Evolutionary conservation across 2,329 filamentous ascomycete species (phyloP).

Genomic region (Chaetomiaceae sp.): DNA sequence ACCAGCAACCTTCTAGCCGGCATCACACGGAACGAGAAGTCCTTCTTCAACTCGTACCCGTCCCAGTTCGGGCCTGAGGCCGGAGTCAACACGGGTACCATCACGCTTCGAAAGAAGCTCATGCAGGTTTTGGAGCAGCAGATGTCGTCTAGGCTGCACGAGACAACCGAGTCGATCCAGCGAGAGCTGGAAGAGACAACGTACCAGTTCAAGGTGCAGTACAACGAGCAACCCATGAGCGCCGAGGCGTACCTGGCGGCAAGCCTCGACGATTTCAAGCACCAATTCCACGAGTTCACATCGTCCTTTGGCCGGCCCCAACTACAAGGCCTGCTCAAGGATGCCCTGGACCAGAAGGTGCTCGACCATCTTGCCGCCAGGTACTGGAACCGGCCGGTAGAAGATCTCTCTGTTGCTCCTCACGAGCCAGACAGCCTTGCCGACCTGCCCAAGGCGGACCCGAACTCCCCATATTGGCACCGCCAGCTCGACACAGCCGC

Average conservation of each 20-base stretch:
- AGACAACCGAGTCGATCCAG: slow-evolving; percentile 85
- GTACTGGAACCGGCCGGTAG: slow-evolving; percentile 95
- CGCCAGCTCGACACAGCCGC: slow-evolving; percentile 90
- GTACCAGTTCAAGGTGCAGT: slow-evolving; percentile 99
- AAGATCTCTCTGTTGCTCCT: slow-evolving; percentile 66
- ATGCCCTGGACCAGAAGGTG: slow-evolving; percentile 90
- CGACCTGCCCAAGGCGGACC: slow-evolving; percentile 78
- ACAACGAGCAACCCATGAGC: slow-evolving; percentile 91
- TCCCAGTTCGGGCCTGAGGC: slow-evolving; percentile 70
- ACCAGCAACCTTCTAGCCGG: slow-evolving; percentile 72
- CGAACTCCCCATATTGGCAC: slow-evolving; percentile 85
- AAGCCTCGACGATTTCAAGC: slow-evolving; percentile 93
- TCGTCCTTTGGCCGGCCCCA: slow-evolving; percentile 85
- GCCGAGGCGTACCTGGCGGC: slow-evolving; percentile 96
- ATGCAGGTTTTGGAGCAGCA: slow-evolving; percentile 97
- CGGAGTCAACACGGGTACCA: slow-evolving; percentile 74
- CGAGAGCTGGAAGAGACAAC: slow-evolving; percentile 95
- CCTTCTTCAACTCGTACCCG: slow-evolving; percentile 81
- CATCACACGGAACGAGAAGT: slow-evolving; percentile 82
- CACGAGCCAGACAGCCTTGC: slow-evolving; percentile 68
- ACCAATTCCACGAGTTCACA: slow-evolving; percentile 91
- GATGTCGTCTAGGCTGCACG: slow-evolving; percentile 88
- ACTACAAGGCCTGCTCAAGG: slow-evolving; percentile 84
- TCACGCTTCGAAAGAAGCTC: slow-evolving; percentile 84
- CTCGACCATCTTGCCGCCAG: slow-evolving; percentile 86